Conservation (phyloP, 768 basidiomycete genomes). For the Trametes elegans region DNA sequence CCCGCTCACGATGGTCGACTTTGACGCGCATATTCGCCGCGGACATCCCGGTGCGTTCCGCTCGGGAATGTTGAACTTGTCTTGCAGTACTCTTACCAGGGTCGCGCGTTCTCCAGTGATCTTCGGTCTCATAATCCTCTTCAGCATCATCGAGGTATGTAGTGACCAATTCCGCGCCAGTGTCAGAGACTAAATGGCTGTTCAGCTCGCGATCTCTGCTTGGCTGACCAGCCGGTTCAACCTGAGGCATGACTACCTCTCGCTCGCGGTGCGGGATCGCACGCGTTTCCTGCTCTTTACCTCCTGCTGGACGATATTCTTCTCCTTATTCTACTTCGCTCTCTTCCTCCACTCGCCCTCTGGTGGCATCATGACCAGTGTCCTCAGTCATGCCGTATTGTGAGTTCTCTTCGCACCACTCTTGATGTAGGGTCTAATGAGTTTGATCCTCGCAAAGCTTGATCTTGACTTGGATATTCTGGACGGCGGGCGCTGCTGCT, state of each 20-base stretch:
- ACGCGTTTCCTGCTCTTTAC: constrained; percentile 67
- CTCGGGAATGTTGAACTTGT: too few relatives aligned
- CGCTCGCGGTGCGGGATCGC: constrained; percentile 51
- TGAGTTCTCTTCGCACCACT: constrained; percentile 35
- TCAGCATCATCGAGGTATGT: constrained; percentile 64
- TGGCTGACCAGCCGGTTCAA: constrained; percentile 70
- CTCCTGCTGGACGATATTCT: constrained; percentile 68
- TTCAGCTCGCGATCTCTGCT: constrained; percentile 65
- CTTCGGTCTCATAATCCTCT: constrained; percentile 54
- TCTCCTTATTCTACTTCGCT: constrained; percentile 48
- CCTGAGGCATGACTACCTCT: constrained; percentile 49
- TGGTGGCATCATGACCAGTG: constrained; percentile 53
- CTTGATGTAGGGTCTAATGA: neutral
- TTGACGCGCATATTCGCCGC: constrained; percentile 19
- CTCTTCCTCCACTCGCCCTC: constrained; percentile 53
- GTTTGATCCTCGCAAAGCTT: constrained; percentile 42
- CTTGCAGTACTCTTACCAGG: neutral
- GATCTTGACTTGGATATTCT: constrained; percentile 71
- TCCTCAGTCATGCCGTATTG: constrained; percentile 64
- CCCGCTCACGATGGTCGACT: constrained; percentile 16
- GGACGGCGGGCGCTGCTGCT: constrained; percentile 71
- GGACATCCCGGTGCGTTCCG: constrained; percentile 22
- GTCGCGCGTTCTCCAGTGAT: constrained; percentile 35
- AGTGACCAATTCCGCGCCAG: neutral
- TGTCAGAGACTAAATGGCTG: neutral